phyloP scores from a whole-genome alignment of 257 asterid species.

The Rehmannia glutinosa region DNA sequence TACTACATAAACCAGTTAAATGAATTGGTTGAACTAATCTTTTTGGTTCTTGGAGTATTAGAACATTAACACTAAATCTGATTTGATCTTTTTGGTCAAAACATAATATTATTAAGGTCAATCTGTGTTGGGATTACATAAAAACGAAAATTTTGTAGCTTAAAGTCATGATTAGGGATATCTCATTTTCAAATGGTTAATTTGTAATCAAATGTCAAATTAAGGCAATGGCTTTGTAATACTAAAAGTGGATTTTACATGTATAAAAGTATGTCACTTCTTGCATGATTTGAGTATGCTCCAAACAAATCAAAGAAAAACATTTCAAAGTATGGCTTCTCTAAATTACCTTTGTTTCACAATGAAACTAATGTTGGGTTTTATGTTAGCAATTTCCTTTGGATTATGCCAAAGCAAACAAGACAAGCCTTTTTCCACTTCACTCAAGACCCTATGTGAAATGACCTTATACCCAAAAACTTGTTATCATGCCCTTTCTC shows the following conservation, averaged over 20 bases:
- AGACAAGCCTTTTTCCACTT: neutral
- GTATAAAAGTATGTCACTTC: neutral
- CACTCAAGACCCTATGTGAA: slow-evolving; percentile 11
- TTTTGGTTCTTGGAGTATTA: too few species aligned
- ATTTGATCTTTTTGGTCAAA: too few species aligned
- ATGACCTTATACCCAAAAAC: slow-evolving; percentile 8
- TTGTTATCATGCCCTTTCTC: slow-evolving; percentile 12
- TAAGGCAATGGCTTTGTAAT: neutral
- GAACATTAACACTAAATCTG: too few species aligned
- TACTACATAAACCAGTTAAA: too few species aligned
- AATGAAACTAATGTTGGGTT: neutral
- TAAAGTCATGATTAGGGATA: neutral
- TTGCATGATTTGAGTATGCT: neutral
- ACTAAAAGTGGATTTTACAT: neutral
- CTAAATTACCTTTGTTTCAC: neutral
- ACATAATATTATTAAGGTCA: too few species aligned
- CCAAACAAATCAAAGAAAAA: too few species aligned
- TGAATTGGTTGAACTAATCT: too few species aligned
- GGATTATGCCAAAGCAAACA: neutral
- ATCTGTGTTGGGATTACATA: too few species aligned
- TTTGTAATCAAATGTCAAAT: neutral
- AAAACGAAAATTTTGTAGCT: neutral
- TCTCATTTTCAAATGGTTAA: neutral
- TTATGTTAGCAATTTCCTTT: neutral
- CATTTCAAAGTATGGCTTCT: neutral